phyloP scores from a whole-genome alignment of 1,139 yeast species.

The Sugiyamaella sp. region DNA sequence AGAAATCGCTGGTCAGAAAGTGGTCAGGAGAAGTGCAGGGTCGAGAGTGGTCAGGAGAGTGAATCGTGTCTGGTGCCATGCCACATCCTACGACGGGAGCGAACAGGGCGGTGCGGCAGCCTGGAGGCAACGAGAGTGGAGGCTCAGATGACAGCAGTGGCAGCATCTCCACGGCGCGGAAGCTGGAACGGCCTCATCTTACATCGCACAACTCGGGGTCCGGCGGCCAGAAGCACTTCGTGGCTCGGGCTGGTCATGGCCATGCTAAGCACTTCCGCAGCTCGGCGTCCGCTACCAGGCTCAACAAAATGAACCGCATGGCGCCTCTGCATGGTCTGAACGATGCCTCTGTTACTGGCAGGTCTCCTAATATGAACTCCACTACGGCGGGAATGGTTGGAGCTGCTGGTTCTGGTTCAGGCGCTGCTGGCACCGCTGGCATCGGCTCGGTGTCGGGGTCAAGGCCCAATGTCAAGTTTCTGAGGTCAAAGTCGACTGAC shows the following conservation, averaged over 20 bases:
- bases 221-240: conserved; percentile 25
- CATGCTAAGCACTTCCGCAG: conserved; percentile 28
- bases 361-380: conserved; percentile 7
- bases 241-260: conserved; percentile 20
- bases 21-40: no score
- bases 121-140: conserved; percentile 12
- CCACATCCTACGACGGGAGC: conserved; percentile 13
- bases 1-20: no score
- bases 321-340: conserved; percentile 20
- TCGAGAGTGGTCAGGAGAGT: background rate
- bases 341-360: conserved; percentile 8
- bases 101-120: conserved; percentile 1
- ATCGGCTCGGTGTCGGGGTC: background rate
- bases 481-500: conserved; percentile 22
- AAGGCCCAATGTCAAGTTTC: conserved; percentile 16
- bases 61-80: conserved; percentile 11
- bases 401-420: background rate
- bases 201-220: conserved; percentile 5
- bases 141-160: conserved; percentile 19
- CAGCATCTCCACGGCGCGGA: background rate
- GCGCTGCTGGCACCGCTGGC: background rate
- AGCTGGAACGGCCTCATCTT: background rate
- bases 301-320: conserved; percentile 23
- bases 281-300: conserved; percentile 26
- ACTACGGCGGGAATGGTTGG: background rate